Percentiles rank a stretch among this genome's conserved stretches.
phyloP scores from a whole-genome alignment of 225 moss, liverwort and hornwort species.

The Ulota crispa region DNA sequence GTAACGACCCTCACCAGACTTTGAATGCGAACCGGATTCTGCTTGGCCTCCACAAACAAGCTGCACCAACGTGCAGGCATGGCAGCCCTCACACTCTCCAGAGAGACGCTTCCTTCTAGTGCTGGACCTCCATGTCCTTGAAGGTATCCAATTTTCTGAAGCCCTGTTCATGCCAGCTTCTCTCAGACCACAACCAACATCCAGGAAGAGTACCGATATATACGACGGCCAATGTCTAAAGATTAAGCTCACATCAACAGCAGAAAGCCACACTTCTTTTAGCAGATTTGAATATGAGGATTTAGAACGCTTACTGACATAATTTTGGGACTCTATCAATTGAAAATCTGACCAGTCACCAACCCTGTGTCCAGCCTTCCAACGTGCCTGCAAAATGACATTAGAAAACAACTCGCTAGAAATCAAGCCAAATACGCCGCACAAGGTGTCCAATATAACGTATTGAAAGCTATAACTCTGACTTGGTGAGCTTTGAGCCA shows the following conservation, averaged over 20 bases:
- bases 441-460: not conserved
- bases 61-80: constrained; percentile 93
- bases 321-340: constrained; percentile 32
- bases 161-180: constrained; percentile 24
- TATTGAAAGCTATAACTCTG: not conserved
- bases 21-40: constrained; percentile 62
- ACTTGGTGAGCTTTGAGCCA: not conserved
- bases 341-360: constrained; percentile 54
- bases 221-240: not conserved
- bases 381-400: constrained; percentile 40
- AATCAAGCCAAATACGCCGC: not conserved
- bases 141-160: constrained; percentile 43
- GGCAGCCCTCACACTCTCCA: constrained; percentile 50
- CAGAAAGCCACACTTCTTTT: constrained; percentile 1
- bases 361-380: constrained; percentile 40
- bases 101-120: constrained; percentile 29
- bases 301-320: constrained; percentile 42
- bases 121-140: constrained; percentile 35
- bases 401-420: constrained; percentile 18
- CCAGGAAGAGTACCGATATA: not conserved
- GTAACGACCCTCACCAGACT: constrained; percentile 56
- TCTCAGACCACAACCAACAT: constrained; percentile 31
- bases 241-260: constrained; percentile 8
- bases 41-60: constrained; percentile 58
- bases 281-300: not conserved